phyloP scores from a whole-genome alignment of 169 alveolate genomes.

The Toxoplasma gondii region DNA sequence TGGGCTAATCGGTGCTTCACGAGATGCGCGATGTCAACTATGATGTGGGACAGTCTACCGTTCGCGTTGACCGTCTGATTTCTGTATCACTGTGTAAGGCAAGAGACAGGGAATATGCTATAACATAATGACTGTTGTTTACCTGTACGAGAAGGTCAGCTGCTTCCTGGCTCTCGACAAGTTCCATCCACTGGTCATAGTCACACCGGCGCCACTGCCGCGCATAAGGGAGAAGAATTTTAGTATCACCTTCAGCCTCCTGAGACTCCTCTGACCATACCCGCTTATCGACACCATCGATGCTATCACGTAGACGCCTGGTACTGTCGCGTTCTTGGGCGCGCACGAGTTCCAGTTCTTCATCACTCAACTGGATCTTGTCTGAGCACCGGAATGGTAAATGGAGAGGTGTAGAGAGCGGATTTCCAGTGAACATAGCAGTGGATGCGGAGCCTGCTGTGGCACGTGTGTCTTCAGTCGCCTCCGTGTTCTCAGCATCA shows the following conservation, averaged over 20 bases:
- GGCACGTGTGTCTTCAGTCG: neutral
- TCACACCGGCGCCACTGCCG: neutral
- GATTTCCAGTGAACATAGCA: neutral
- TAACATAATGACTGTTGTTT: neutral
- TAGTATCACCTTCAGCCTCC: neutral
- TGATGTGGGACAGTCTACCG: no score
- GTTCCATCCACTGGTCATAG: constrained; percentile 6
- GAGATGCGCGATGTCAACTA: no score
- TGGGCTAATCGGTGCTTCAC: no score
- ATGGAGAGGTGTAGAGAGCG: neutral
- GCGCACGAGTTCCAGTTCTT: neutral
- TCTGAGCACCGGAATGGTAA: constrained; percentile 5
- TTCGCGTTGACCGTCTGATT: no score
- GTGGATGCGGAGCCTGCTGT: neutral
- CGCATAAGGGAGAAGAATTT: neutral
- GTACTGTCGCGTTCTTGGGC: neutral
- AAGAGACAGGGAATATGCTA: neutral
- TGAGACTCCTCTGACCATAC: neutral
- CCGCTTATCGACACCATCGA: neutral
- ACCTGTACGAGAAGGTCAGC: neutral
- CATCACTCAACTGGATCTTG: neutral
- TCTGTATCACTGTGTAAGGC: neutral
- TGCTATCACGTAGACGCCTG: neutral
- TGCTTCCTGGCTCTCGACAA: neutral
- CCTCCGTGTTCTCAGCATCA: neutral